Base-by-base conservation (phyloP, 768 basidiomycete species). In the Naganishia friedmannii region DNA sequence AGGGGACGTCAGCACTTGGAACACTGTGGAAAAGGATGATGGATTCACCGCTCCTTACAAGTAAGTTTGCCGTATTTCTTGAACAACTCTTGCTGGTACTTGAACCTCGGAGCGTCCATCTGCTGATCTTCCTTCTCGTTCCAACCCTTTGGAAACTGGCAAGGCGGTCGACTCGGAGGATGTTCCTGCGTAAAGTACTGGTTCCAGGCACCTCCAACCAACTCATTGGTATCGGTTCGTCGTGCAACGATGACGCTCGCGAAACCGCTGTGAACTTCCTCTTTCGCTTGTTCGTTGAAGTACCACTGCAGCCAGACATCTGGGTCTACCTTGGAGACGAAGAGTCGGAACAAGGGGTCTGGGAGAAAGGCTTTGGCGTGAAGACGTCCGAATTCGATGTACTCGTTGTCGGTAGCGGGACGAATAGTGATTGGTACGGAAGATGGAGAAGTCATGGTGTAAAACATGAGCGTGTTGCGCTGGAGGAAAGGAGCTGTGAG, bases 341-440 rank as follows among this genome's bases (percentile, higher is more conserved):
- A 15, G 21, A 34, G 57, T 21, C 21, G 57, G 21, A 7, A 32
- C 23, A 39, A 15, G 32, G 37, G 57, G 23, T 58, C 31, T 23
- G 57, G 21, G 57, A 37, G 31, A 31, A 34, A 58, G 29, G n/a
- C 37, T n/a, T 28, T 31, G 8, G 31, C 57, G 34, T 58, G 32
- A 21, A 63, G 60, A 2, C 23, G 60, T 1, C 60, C 60, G 60
- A 45, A 19, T 13, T 37, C 28, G 26, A 28, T 42, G 60, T 26
- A 45, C 29, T 63, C 60, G 26, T 63, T 17, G 39, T 23, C 60
- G 7, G 7, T 12, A 8, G 60, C 60, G 1, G 39, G n/a, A 1
- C 60, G 39, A 15, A 63, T 42, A 42, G 10, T 63, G 60, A 63
- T 45, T 17, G 37, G 39, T 42, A 46, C 48, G 48, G 48, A 26